A percentile compares a stretch with the other conserved stretches of the same genome.
phyloP scores from a whole-genome alignment of 2,329 filamentous ascomycete genomes.

The Akanthomyces lecanii region DNA sequence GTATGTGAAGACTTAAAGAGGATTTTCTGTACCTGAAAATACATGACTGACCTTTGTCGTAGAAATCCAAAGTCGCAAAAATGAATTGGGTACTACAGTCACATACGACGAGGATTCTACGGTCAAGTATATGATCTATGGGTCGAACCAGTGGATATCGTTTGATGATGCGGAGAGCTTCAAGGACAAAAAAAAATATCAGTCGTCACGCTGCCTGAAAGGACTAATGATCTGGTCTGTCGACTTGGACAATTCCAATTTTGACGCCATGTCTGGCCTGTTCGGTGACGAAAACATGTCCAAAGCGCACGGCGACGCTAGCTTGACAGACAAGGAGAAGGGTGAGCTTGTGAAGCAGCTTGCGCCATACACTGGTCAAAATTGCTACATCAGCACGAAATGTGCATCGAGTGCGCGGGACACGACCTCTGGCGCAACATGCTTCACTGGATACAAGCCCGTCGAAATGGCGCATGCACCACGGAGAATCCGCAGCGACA shows the following conservation, averaged over 20 bases:
- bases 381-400: conserved; percentile 25
- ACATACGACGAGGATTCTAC: conserved; percentile 25
- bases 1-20: neutral
- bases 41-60: conserved; percentile 1
- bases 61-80: conserved; percentile 32
- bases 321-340: conserved; percentile 5
- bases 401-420: conserved; percentile 12
- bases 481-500: neutral
- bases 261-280: conserved; percentile 22
- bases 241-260: conserved; percentile 25
- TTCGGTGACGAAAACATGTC: conserved; percentile 20
- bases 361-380: conserved; percentile 24
- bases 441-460: neutral
- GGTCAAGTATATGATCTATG: conserved; percentile 32
- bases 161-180: conserved; percentile 31
- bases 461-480: neutral
- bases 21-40: neutral
- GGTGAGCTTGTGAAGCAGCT: conserved; percentile 20
- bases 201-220: conserved; percentile 20
- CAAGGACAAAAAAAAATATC: conserved; percentile 21
- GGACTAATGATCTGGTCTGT: conserved; percentile 29
- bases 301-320: conserved; percentile 4
- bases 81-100: conserved; percentile 20
- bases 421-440: neutral
- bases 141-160: conserved; percentile 34